Percentiles rank a stretch among this genome's conserved stretches.
Conservation (phyloP, 257 asterid species). For the Nicotiana undulata region DNA sequence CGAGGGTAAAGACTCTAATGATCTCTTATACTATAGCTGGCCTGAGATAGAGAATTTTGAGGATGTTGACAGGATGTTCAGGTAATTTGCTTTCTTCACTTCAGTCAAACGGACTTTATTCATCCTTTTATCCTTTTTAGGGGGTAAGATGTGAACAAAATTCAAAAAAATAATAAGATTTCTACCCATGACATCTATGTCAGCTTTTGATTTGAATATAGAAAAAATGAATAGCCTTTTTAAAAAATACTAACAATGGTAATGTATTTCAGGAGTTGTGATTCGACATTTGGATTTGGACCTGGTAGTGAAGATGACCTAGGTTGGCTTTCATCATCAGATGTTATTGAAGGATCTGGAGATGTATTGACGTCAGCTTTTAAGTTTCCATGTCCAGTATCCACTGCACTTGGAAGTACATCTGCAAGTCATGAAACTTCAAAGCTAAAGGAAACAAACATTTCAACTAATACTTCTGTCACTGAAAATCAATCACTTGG, state of each 20-base stretch:
- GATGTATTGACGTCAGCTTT: constrained; percentile 38
- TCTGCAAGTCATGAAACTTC: constrained; percentile 26
- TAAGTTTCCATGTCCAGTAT: constrained; percentile 38
- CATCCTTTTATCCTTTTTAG: constrained; percentile 5
- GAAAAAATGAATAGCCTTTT: background rate
- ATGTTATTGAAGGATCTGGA: constrained; percentile 40
- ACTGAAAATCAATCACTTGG: constrained; percentile 23
- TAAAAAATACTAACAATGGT: background rate
- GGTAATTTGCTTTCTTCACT: constrained; percentile 39
- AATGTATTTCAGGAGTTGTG: constrained; percentile 55
- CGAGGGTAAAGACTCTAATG: constrained; percentile 52
- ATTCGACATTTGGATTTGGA: constrained; percentile 74
- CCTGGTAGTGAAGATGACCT: constrained; percentile 48
- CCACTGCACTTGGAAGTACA: constrained; percentile 26
- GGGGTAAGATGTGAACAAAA: background rate
- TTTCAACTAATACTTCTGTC: constrained; percentile 28
- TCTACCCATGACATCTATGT: background rate
- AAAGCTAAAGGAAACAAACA: constrained; percentile 21
- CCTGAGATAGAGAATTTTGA: constrained; percentile 82
- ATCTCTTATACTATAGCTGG: constrained; percentile 58
- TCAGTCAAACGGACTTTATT: constrained; percentile 5
- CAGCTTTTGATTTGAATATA: background rate
- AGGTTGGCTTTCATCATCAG: constrained; percentile 68
- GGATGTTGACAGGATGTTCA: constrained; percentile 77
- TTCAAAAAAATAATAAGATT: background rate